Evolutionary conservation across 164 flowering plant genomes (phyloP).

Genomic region (Santalum album): DNA sequence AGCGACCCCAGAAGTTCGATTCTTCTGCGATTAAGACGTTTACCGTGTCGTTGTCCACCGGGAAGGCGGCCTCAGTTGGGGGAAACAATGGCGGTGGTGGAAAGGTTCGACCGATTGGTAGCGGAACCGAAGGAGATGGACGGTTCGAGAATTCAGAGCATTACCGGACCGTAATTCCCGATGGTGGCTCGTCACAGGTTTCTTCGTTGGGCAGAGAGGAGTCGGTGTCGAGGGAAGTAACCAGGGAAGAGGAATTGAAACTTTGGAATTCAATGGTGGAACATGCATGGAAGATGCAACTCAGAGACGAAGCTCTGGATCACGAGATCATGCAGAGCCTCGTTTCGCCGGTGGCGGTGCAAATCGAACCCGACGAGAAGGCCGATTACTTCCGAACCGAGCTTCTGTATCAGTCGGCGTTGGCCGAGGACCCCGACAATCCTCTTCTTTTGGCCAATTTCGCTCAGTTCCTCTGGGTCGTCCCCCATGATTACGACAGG

Average conservation of each 20-base stretch:
- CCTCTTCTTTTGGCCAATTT: constrained; percentile 71
- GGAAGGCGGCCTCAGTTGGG: constrained; percentile 50
- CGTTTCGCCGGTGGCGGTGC: constrained; percentile 54
- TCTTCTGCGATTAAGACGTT: constrained; percentile 33
- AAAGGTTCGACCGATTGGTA: constrained; percentile 23
- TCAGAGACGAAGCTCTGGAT: constrained; percentile 39
- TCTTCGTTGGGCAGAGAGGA: constrained; percentile 28
- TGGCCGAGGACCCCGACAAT: constrained; percentile 55
- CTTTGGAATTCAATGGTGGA: constrained; percentile 64
- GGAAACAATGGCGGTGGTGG: constrained; percentile 50
- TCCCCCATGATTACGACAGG: constrained; percentile 77
- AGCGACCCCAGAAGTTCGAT: constrained; percentile 26
- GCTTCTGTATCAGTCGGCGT: constrained; percentile 47
- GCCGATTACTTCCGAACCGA: constrained; percentile 47
- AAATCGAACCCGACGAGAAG: constrained; percentile 44
- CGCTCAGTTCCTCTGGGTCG: constrained; percentile 83
- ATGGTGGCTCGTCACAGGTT: constrained; percentile 24
- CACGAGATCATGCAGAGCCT: constrained; percentile 42
- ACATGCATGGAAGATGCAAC: constrained; percentile 34
- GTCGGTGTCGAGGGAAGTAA: constrained; percentile 16
- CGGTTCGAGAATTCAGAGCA: constrained; percentile 25
- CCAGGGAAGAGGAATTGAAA: constrained; percentile 31
- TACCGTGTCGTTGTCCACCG: constrained; percentile 29
- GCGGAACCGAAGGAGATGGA: constrained; percentile 72
- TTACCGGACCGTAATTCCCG: constrained; percentile 30